Conservation (phyloP, 352 stramenopile genomes). For the Elongisporangium undulatum region DNA sequence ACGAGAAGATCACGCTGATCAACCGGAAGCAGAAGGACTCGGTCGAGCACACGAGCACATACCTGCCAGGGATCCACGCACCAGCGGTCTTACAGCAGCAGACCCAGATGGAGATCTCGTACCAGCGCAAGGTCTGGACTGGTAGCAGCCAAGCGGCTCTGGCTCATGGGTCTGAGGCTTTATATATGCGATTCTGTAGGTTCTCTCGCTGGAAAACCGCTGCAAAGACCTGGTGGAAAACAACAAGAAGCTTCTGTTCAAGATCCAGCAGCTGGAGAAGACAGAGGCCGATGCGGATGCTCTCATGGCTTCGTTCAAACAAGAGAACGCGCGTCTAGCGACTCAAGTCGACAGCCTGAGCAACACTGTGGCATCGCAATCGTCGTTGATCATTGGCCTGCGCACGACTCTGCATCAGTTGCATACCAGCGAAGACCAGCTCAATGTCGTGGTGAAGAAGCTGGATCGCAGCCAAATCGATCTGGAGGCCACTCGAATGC, state of each 20-base stretch:
- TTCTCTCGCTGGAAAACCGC: constrained; percentile 54
- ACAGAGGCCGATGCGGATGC: constrained; percentile 31
- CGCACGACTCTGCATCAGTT: constrained; percentile 46
- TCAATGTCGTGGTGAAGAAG: constrained; percentile 35
- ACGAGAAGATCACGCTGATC: constrained; percentile 30
- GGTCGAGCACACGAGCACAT: constrained; percentile 11
- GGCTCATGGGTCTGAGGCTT: not conserved
- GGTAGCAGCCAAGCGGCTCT: not conserved
- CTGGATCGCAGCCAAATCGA: constrained; percentile 46
- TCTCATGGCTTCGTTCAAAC: constrained; percentile 24
- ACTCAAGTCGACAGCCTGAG: constrained; percentile 35
- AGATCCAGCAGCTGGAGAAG: constrained; percentile 62
- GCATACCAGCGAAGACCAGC: constrained; percentile 27
- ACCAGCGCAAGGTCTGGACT: constrained; percentile 48
- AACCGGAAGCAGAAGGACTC: constrained; percentile 18
- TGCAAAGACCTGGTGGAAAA: constrained; percentile 58
- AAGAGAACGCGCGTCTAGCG: constrained; percentile 37
- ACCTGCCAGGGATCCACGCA: constrained; percentile 43
- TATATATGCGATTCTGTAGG: constrained; percentile 17
- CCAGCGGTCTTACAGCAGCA: constrained; percentile 55
- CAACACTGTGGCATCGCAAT: constrained; percentile 52
- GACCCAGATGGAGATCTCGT: constrained; percentile 60
- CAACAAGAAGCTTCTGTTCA: constrained; percentile 63
- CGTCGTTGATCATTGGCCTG: constrained; percentile 50
- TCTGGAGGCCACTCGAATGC: constrained; percentile 35